Evolutionary conservation across 352 stramenopile genomes (phyloP).

Genomic region (Globisporangium barbulae): DNA sequence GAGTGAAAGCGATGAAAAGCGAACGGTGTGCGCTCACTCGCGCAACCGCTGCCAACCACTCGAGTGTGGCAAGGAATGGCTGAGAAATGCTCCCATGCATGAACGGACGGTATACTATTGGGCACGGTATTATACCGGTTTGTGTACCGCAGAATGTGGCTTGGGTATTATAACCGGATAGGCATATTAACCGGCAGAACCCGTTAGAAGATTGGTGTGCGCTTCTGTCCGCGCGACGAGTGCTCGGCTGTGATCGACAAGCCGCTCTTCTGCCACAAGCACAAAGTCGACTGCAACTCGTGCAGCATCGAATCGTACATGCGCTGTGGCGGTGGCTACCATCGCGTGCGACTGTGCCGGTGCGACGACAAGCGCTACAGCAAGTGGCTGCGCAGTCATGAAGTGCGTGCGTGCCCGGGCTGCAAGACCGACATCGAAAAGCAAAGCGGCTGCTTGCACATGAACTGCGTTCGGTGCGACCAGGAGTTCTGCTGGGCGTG

Average conservation of each 20-base stretch:
- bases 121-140: neutral
- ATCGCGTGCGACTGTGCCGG: conserved; percentile 53
- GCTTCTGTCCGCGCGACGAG: conserved; percentile 68
- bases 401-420: conserved; percentile 67
- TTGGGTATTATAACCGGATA: neutral
- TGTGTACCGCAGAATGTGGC: neutral
- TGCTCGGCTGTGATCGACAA: conserved; percentile 62
- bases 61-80: too few species aligned
- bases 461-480: conserved; percentile 83
- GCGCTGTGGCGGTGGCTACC: conserved; percentile 54
- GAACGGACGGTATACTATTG: neutral
- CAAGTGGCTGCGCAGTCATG: conserved; percentile 62
- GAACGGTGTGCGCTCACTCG: neutral
- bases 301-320: conserved; percentile 65
- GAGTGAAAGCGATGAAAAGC: neutral
- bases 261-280: conserved; percentile 38
- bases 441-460: conserved; percentile 78
- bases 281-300: conserved; percentile 35
- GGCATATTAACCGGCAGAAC: neutral
- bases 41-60: neutral
- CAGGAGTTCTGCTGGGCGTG: conserved; percentile 84
- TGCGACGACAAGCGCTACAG: conserved; percentile 62
- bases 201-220: conserved; percentile 41
- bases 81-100: neutral
- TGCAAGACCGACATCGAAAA: conserved; percentile 81